Evolutionary conservation across 2,329 filamentous ascomycete species (phyloP), one percentile per base, ranked within the genome.

Genomic region (Diaporthe aspalathi): DNA sequence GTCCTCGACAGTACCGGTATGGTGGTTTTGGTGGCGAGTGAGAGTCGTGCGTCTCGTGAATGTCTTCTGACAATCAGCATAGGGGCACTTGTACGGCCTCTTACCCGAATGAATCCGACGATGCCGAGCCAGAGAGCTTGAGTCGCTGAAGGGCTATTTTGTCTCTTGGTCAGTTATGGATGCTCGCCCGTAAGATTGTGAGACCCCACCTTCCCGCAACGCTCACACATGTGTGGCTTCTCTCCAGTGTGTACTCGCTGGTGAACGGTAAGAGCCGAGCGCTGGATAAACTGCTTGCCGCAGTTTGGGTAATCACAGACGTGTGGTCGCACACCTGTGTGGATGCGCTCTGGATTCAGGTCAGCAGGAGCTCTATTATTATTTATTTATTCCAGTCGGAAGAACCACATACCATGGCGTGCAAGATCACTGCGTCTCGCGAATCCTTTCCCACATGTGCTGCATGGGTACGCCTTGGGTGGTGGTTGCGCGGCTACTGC

Each of bases 191-290:
- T 32, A 24, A 5, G 11, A 24, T 17, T 53, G 14, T 63, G 7
- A 20, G 3, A 50, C 20, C 27, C 16, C 86, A 97, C 95, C 91
- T 98, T 98, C 81, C 94, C 94, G 81, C 96, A 98, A 74, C 93
- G 91, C 83, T 98, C 96, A 80, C 96, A 99, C 90, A 96, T 95
- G 78, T 99, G 96, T 65, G 96, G 96, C 83, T 99, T 99, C 84
- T 98, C 96, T 75, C 96, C 96, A 2, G 96, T 98, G 82, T 99
- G 96, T 24, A 98, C 95, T 76, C 96, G 93, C 79, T 93, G 92
- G 81, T 98, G 96, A 9, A 99, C 96, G 0, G 96, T 99, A 80
- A 99, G 84, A 27, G 96, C 96, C 35, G 95, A 98, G 70, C 96
- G 90, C 82, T 99, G 96, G 76, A 99, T 99, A 80, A 99, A 99